phyloP scores from a whole-genome alignment of 2,329 filamentous ascomycete genomes.

The Aspergillus nomiae region DNA sequence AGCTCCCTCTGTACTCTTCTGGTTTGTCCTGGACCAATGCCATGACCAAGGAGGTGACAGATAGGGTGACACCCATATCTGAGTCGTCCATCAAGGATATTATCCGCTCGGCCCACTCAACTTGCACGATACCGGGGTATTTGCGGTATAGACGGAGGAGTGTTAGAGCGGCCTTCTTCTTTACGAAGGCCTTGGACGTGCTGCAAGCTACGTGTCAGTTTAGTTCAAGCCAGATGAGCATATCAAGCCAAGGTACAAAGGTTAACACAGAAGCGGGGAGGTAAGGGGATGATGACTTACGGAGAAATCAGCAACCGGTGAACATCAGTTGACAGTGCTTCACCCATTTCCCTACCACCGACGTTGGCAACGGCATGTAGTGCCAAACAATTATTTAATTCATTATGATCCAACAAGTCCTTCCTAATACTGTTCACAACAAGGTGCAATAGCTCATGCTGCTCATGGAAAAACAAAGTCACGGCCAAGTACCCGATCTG shows the following conservation, averaged over 20 bases:
- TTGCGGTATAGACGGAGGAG: constrained; percentile 93
- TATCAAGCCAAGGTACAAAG: background rate
- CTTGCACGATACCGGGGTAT: constrained; percentile 87
- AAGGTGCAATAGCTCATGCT: constrained; percentile 92
- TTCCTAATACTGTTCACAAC: constrained; percentile 99
- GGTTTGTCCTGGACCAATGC: constrained; percentile 88
- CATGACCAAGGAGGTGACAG: constrained; percentile 94
- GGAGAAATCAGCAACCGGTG: constrained; percentile 93
- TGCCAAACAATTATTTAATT: constrained; percentile 95
- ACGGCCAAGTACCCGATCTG: constrained; percentile 98
- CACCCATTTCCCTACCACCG: constrained; percentile 94
- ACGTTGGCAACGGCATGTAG: constrained; percentile 98
- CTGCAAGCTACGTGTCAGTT: constrained; percentile 37
- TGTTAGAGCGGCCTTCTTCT: constrained; percentile 97
- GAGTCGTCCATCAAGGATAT: constrained; percentile 98
- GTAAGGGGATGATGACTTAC: constrained; percentile 54
- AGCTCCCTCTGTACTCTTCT: constrained; percentile 92
- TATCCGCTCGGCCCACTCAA: constrained; percentile 96
- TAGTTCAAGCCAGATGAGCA: constrained; percentile 37
- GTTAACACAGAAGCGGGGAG: background rate
- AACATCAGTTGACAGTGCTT: constrained; percentile 87
- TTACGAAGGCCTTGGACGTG: constrained; percentile 93
- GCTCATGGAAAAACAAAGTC: constrained; percentile 93
- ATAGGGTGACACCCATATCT: constrained; percentile 91
- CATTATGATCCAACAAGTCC: constrained; percentile 90